Evolutionary conservation across 306 rosid species (phyloP).

Genomic region (Pyrus communis): DNA sequence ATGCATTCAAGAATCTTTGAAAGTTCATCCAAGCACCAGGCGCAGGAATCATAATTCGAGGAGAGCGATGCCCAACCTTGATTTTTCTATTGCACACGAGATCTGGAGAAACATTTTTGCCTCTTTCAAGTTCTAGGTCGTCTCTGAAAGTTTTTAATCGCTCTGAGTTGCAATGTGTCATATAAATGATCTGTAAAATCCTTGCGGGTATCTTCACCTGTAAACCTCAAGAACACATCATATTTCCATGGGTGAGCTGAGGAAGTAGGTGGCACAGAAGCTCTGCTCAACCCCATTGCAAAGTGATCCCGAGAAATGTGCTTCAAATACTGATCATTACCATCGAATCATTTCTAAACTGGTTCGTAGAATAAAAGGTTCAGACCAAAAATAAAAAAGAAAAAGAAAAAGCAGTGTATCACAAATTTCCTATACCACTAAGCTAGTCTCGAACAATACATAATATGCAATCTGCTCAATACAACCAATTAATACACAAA

Average conservation of each 20-base stretch:
- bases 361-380: no score
- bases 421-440: no score
- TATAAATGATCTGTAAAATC: not conserved
- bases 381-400: no score
- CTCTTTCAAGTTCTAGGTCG: not conserved
- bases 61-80: not conserved
- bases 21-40: not conserved
- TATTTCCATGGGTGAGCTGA: not conserved
- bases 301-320: no score
- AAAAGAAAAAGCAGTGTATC: no score
- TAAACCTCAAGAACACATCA: slow-evolving; percentile 2
- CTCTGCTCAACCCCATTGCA: not conserved
- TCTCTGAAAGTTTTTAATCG: not conserved
- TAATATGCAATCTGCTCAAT: no score
- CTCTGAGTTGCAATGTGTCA: not conserved
- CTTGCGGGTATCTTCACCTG: not conserved
- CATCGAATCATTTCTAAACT: no score
- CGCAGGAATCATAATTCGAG: not conserved
- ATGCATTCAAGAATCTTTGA: not conserved
- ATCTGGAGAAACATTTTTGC: not conserved
- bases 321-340: no score
- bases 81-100: not conserved
- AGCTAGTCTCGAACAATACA: no score
- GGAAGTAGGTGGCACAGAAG: not conserved
- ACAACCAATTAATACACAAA: no score